Base-by-base conservation (phyloP, 805 yeast genomes). In the Kregervanrija delftensis region DNA sequence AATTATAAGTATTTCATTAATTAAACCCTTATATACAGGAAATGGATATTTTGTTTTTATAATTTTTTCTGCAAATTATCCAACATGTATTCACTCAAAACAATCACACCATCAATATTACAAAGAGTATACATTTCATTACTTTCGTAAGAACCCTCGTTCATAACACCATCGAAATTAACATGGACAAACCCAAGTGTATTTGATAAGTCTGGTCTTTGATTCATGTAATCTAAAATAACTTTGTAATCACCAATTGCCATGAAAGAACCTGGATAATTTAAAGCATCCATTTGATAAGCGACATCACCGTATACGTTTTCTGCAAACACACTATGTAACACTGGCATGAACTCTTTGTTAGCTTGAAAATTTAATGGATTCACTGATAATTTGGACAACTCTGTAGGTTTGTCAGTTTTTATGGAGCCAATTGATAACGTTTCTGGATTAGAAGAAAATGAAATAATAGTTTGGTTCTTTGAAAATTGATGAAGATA, bases 221-320 rank as follows among this genome's bases (percentile, higher is more conserved):
- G 63, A 73, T 74, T 51, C 93, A 69, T 32, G 48, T 74, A 77
- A 16, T 73, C 65, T 1, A 91, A 88, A 1, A 77, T 71, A 39
- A 72, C 76, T 47, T 93, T 69, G 49, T 81, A 69, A 58, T 86
- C 95, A 52, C 76, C 82, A 37, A 86, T 74, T 8, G 89, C 87
- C 82, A 83, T 76, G 59, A 65, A 79, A 0, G 73, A 64, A 15
- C 66, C 66, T 11, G 74, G 74, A 50, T 74, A 75, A 33, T 70
- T 69, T 4, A 76, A 68, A 1, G 84, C 78, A 47, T 80, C 86
- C 56, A 79, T 59, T 28, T 71, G 67, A 54, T 73, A 81, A 1
- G 78, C 58, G 50, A 75, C 73, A 57, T 81, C 86, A 11, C 72
- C 48, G 17, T 61, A 58, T 6, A 66, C 59, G 11, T 55, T 48